Conservation (phyloP, 345 rosid species). For the Syzygium grande region DNA sequence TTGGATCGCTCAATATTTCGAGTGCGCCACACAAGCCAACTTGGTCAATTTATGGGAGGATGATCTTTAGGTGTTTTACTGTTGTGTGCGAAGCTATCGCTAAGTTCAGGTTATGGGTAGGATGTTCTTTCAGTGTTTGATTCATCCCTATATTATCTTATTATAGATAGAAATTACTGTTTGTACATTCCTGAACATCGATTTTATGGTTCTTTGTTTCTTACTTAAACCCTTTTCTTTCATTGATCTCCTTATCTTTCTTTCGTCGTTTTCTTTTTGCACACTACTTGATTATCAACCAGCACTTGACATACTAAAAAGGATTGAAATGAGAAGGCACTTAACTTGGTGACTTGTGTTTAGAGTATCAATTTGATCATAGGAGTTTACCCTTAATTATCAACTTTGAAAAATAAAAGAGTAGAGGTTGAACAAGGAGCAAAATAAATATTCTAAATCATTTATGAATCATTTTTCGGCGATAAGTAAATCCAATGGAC, state of each 20-base stretch:
- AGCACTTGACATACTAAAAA: not conserved
- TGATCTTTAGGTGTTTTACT: not conserved
- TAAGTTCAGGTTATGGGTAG: constrained; percentile 26
- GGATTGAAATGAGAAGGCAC: not conserved
- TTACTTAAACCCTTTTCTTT: not conserved
- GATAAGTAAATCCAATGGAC: too few species aligned
- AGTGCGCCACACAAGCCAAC: not conserved
- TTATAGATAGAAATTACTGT: not conserved
- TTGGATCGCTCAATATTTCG: not conserved
- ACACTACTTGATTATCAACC: not conserved
- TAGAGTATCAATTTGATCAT: not conserved
- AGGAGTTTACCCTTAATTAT: not conserved
- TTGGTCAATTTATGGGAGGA: not conserved
- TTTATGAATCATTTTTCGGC: too few species aligned
- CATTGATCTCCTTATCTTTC: not conserved
- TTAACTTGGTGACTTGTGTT: not conserved
- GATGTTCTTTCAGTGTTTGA: not conserved
- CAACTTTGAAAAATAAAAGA: not conserved
- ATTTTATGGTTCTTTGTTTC: not conserved
- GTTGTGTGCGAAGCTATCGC: constrained; percentile 57
- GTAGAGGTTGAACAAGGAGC: too few species aligned
- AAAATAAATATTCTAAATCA: too few species aligned
- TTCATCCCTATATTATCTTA: not conserved
- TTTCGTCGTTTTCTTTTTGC: not conserved
- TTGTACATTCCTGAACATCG: not conserved